These are phyloP conservation scores for Chrysoporthe deuterocubensis DNA, from an alignment of 2,329 filamentous ascomycete species.

Conservation along the genomic window DNA sequence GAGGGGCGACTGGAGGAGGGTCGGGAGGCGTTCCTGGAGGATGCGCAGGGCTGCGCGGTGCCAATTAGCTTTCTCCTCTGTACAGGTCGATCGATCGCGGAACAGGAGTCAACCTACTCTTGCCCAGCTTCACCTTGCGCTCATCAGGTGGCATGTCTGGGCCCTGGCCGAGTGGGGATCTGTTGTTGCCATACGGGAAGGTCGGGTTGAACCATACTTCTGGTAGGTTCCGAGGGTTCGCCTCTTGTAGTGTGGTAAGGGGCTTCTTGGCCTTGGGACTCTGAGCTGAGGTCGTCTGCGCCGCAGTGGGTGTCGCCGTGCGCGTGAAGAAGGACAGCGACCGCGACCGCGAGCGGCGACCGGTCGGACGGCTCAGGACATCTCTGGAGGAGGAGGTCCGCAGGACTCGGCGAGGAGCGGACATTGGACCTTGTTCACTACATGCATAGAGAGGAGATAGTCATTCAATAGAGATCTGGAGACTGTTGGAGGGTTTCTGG, in stretches of 20 bases:
- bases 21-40: conserved; percentile 69
- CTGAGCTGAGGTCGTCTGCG: conserved; percentile 21
- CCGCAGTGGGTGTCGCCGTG: conserved; percentile 23
- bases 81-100: conserved; percentile 10
- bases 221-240: conserved; percentile 37
- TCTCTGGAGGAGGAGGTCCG: conserved; percentile 34
- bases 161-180: conserved; percentile 31
- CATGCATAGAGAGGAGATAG: conserved; percentile 16
- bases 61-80: conserved; percentile 17
- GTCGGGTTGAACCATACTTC: conserved; percentile 51
- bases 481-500: conserved; percentile 14
- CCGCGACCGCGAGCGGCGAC: conserved; percentile 34
- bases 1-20: conserved; percentile 67
- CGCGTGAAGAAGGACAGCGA: conserved; percentile 29
- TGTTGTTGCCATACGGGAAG: conserved; percentile 35
- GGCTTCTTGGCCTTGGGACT: conserved; percentile 25
- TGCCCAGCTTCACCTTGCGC: conserved; percentile 65
- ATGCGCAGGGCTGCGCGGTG: conserved; percentile 59
- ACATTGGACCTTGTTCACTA: conserved; percentile 40
- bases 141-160: conserved; percentile 51
- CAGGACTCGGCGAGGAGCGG: conserved; percentile 38
- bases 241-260: conserved; percentile 32
- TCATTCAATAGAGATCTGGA: conserved; percentile 23
- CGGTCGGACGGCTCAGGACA: conserved; percentile 34
- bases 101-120: conserved; percentile 50